Conservation (phyloP, 441 rosid species). For the Erodium trifolium region DNA sequence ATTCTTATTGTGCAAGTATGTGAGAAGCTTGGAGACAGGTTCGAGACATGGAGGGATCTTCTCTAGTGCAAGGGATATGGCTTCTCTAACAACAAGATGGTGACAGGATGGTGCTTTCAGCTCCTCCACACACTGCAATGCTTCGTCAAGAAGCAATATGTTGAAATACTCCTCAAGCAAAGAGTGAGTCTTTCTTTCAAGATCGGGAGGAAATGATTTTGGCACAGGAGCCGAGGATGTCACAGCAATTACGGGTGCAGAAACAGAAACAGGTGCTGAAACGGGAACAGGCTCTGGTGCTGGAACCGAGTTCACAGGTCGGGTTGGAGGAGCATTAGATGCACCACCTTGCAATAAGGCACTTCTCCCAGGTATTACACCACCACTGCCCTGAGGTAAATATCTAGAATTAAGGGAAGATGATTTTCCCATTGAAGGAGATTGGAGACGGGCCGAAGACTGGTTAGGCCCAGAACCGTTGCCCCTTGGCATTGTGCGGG, state of each 20-base stretch:
- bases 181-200: conserved; percentile 44
- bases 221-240: conserved; percentile 19
- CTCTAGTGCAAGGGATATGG: conserved; percentile 60
- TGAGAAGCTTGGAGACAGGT: conserved; percentile 44
- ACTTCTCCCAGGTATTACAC: conserved; percentile 52
- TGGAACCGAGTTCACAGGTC: conserved; percentile 9
- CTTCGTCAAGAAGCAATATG: conserved; percentile 57
- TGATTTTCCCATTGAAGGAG: conserved; percentile 37
- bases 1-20: conserved; percentile 39
- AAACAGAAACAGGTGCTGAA: conserved; percentile 13
- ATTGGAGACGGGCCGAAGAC: conserved; percentile 30
- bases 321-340: conserved; percentile 24
- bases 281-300: conserved; percentile 18
- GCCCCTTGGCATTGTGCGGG: conserved; percentile 68
- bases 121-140: conserved; percentile 64
- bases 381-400: conserved; percentile 72
- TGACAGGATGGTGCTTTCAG: conserved; percentile 56
- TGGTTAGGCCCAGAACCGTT: conserved; percentile 29
- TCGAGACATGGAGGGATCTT: conserved; percentile 62
- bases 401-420: conserved; percentile 48
- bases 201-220: conserved; percentile 36
- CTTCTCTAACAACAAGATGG: conserved; percentile 74
- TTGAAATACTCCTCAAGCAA: conserved; percentile 69
- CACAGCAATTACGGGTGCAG: too few species aligned
- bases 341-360: conserved; percentile 52